A percentile compares a stretch with the other conserved stretches of the same genome.
Evolutionary conservation across 345 rosid species (phyloP).

Genomic region (Salix caprea): DNA sequence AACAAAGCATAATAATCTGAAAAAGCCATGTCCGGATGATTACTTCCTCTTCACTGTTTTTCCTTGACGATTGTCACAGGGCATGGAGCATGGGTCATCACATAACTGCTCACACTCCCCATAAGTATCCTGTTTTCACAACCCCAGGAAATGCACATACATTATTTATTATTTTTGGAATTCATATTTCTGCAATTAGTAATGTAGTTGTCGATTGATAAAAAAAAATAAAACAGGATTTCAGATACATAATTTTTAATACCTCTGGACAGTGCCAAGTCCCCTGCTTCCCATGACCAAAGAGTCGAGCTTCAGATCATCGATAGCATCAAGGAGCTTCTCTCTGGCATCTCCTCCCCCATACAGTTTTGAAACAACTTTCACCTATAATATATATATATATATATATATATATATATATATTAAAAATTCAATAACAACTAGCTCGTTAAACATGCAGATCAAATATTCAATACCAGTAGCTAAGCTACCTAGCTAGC

Average conservation of each 20-base stretch:
- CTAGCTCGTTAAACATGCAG: neutral
- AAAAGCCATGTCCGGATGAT: neutral
- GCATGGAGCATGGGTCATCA: conserved; percentile 46
- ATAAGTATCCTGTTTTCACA: conserved; percentile 64
- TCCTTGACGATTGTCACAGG: conserved; percentile 58
- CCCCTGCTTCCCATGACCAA: conserved; percentile 96
- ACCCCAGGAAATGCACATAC: neutral
- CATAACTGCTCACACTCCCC: conserved; percentile 62
- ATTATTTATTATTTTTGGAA: neutral
- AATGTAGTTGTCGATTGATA: too few relatives aligned
- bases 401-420: too few relatives aligned
- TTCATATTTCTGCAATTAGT: too few relatives aligned
- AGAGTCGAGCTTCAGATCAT: conserved; percentile 78
- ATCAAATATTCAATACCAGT: neutral
- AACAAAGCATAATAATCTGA: neutral
- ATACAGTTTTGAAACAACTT: conserved; percentile 61
- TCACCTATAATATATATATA: conserved; percentile 33
- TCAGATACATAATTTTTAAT: neutral
- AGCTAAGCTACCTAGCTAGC: neutral
- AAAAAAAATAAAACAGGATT: too few relatives aligned
- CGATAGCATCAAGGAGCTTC: conserved; percentile 61
- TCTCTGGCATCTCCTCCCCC: conserved; percentile 94
- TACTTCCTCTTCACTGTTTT: neutral
- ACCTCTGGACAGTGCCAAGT: conserved; percentile 80
- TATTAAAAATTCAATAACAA: neutral